A percentile compares a stretch with the other conserved stretches of the same genome.
phyloP scores from a whole-genome alignment of 2,329 filamentous ascomycete species.

The Verticillium albo-atrum region DNA sequence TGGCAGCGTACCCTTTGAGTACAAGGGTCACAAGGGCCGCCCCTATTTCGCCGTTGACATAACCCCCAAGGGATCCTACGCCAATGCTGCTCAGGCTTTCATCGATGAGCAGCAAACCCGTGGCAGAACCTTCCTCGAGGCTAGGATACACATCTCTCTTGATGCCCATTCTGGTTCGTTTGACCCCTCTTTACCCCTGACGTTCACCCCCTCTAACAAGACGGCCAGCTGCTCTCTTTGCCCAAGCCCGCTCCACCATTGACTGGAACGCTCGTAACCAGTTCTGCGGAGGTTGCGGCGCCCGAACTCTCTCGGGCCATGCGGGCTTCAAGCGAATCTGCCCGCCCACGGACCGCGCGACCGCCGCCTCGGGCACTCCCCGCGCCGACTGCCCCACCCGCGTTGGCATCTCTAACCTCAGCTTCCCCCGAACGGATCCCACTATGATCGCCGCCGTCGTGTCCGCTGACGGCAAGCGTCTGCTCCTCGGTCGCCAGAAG shows the following conservation, averaged over 20 bases:
- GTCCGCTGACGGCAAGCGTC: conserved; percentile 68
- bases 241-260: conserved; percentile 78
- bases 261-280: conserved; percentile 95
- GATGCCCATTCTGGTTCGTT: conserved; percentile 55
- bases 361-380: conserved; percentile 38
- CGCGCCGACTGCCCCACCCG: conserved; percentile 75
- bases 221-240: conserved; percentile 77
- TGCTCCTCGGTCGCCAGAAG: conserved; percentile 81
- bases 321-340: conserved; percentile 78
- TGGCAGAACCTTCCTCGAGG: conserved; percentile 62
- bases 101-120: conserved; percentile 38
- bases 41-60: conserved; percentile 91
- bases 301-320: conserved; percentile 73
- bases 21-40: conserved; percentile 68
- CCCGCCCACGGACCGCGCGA: conserved; percentile 61
- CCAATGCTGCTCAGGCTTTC: conserved; percentile 54
- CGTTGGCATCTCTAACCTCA: conserved; percentile 82
- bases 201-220: not conserved
- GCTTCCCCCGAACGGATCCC: conserved; percentile 87
- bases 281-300: conserved; percentile 87
- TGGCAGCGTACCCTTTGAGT: conserved; percentile 43
- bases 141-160: conserved; percentile 59
- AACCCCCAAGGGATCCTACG: conserved; percentile 63
- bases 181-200: conserved; percentile 1
- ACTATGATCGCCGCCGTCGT: conserved; percentile 94